These are phyloP conservation scores for Plenodomus tracheiphilus DNA, from an alignment of 2,329 filamentous ascomycete genomes.

Conservation along the genomic window DNA sequence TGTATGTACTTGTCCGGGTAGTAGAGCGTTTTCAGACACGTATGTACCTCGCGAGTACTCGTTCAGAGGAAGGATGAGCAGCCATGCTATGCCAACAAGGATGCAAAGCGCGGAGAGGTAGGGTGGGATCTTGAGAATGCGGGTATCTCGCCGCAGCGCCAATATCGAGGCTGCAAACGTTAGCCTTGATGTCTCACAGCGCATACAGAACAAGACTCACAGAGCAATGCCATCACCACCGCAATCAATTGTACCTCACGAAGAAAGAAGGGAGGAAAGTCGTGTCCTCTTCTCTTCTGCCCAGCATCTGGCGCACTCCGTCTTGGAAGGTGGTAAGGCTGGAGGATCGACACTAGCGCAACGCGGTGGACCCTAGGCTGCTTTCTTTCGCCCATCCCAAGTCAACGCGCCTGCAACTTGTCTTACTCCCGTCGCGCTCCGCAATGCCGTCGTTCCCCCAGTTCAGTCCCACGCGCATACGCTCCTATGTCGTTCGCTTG, in stretches of 20 bases:
- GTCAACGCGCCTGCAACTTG: constrained; percentile 16
- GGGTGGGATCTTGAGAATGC: constrained; percentile 80
- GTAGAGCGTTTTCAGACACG: constrained; percentile 93
- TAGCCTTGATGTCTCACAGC: constrained; percentile 9
- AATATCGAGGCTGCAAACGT: constrained; percentile 57
- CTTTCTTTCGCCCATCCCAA: constrained; percentile 8
- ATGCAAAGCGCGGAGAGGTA: constrained; percentile 87
- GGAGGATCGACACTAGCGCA: constrained; percentile 19
- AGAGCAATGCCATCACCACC: constrained; percentile 39
- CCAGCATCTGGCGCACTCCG: constrained; percentile 15
- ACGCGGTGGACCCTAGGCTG: constrained; percentile 18
- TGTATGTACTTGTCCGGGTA: constrained; percentile 95
- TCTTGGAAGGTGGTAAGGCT: constrained; percentile 19
- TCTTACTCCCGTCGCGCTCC: constrained; percentile 16
- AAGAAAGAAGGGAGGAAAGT: constrained; percentile 6
- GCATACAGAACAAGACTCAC: constrained; percentile 21
- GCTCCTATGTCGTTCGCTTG: constrained; percentile 81
- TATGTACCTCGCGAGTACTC: constrained; percentile 92
- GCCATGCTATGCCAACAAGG: constrained; percentile 82
- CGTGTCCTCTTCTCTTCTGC: constrained; percentile 14
- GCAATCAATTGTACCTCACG: constrained; percentile 8
- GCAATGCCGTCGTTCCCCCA: constrained; percentile 54
- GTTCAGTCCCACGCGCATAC: constrained; percentile 73
- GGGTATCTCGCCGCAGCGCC: constrained; percentile 76
- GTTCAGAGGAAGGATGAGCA: constrained; percentile 85